A percentile compares a stretch with the other conserved stretches of the same genome.
Conservation (phyloP, 225 moss, liverwort and hornwort species). For the Pseudoscleropodium purum region DNA sequence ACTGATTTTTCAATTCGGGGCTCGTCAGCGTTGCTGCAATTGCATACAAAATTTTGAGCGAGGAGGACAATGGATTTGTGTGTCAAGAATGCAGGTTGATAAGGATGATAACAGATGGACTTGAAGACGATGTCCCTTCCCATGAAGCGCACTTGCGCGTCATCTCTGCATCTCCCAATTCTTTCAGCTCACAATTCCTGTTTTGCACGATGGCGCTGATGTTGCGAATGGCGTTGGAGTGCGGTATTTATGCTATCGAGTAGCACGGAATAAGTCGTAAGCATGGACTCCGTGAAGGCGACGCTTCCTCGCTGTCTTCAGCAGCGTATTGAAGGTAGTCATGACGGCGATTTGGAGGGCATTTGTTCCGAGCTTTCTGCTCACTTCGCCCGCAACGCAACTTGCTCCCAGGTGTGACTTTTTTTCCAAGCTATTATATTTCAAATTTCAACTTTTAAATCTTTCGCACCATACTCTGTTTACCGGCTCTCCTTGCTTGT, state of each 20-base stretch:
- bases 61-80: background rate
- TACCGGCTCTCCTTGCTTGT: background rate
- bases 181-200: background rate
- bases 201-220: background rate
- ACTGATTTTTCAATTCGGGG: background rate
- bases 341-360: background rate
- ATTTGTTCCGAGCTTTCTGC: conserved; percentile 18
- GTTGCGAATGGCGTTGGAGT: background rate
- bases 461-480: background rate
- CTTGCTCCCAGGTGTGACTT: conserved; percentile 15
- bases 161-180: background rate
- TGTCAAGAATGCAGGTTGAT: background rate
- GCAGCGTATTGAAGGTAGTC: conserved; percentile 14
- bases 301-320: conserved; percentile 15
- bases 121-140: background rate
- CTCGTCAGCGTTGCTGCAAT: background rate
- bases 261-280: background rate
- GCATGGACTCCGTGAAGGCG: conserved; percentile 31
- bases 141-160: background rate
- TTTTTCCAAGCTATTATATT: background rate
- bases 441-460: background rate
- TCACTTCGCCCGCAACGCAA: conserved; percentile 16
- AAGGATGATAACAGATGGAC: background rate
- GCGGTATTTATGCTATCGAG: background rate
- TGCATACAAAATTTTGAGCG: background rate